Evolutionary conservation across 2,329 filamentous ascomycete species (phyloP).

Genomic region (Parascedosporium putredinis): DNA sequence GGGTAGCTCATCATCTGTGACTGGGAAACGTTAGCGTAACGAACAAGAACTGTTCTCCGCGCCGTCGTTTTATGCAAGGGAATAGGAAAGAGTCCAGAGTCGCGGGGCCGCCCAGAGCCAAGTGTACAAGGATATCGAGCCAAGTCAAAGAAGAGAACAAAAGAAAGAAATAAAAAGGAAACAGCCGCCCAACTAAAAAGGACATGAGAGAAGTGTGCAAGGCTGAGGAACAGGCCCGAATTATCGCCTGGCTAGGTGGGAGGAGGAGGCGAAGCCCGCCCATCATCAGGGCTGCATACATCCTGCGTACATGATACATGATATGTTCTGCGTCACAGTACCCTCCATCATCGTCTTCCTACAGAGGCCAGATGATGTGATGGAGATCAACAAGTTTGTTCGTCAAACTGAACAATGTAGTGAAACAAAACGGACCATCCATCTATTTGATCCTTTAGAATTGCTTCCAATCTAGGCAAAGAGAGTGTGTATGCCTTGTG

Average conservation of each 20-base stretch:
- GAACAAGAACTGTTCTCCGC: constrained; percentile 10
- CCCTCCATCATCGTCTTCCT: constrained; percentile 55
- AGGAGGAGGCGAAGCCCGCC: not conserved
- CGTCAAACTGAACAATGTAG: constrained; percentile 12
- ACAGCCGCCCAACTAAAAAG: not conserved
- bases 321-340: constrained; percentile 13
- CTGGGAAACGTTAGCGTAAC: constrained; percentile 30
- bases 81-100: not conserved
- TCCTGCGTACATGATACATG: constrained; percentile 10
- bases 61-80: too few species aligned
- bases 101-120: not conserved
- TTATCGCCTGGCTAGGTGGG: not conserved
- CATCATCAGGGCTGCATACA: not conserved
- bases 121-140: too few species aligned
- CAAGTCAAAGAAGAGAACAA: not conserved
- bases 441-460: constrained; percentile 28
- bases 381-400: constrained; percentile 19
- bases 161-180: not conserved
- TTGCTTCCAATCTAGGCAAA: constrained; percentile 5
- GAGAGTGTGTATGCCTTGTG: constrained; percentile 19
- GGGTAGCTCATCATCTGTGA: constrained; percentile 51
- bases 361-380: constrained; percentile 20
- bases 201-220: not conserved
- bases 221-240: not conserved
- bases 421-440: constrained; percentile 27